A percentile compares a stretch with the other conserved stretches of the same genome.
phyloP scores from a whole-genome alignment of 768 basidiomycete species.

The Clitopilus hobsonii region DNA sequence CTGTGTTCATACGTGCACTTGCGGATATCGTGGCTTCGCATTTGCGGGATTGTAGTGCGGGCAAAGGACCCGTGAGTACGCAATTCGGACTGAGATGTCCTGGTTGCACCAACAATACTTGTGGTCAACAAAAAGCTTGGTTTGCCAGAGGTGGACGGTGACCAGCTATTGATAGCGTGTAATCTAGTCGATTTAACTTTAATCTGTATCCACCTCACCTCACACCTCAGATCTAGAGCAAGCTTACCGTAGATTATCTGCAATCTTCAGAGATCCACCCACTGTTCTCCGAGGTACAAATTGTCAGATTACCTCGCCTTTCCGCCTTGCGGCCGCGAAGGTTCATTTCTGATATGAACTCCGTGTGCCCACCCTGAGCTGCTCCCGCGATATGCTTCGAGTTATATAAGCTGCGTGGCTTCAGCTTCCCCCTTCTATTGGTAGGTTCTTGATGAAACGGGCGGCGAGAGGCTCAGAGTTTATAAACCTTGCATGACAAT shows the following conservation, averaged over 20 bases:
- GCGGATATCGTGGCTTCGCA: slow-evolving; percentile 88
- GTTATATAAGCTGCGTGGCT: background rate
- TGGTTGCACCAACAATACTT: slow-evolving; percentile 87
- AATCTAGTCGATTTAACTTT: background rate
- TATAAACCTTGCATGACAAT: background rate
- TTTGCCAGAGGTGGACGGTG: slow-evolving; percentile 72
- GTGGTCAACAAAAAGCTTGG: slow-evolving; percentile 85
- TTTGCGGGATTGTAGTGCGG: slow-evolving; percentile 55
- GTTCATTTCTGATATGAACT: background rate
- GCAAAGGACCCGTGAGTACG: slow-evolving; percentile 63
- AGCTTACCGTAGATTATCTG: background rate
- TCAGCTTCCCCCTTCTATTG: background rate
- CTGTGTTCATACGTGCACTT: slow-evolving; percentile 90
- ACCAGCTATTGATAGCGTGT: slow-evolving; percentile 5
- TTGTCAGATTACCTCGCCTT: slow-evolving; percentile 1
- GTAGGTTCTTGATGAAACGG: background rate
- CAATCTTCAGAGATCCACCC: background rate
- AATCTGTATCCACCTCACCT: background rate
- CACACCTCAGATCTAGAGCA: background rate
- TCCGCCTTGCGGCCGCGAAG: background rate
- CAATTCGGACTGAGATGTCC: slow-evolving; percentile 91
- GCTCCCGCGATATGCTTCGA: background rate
- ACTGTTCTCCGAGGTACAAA: background rate
- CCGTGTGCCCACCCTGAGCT: background rate
- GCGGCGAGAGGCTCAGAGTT: background rate